phyloP scores from a whole-genome alignment of 2,329 filamentous ascomycete species.

The Hymenoscyphus repandus region DNA sequence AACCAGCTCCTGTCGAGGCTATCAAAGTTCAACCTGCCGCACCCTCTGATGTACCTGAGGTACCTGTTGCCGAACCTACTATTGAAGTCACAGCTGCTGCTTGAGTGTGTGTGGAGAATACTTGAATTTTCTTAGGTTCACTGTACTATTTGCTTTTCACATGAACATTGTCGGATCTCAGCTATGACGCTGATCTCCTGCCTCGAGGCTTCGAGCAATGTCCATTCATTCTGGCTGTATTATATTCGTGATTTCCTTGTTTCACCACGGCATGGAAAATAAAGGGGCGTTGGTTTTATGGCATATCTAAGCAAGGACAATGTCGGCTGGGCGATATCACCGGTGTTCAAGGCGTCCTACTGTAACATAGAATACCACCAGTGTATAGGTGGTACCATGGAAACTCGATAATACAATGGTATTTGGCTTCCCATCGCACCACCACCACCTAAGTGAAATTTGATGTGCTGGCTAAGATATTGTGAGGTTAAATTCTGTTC shows the following conservation, averaged over 20 bases:
- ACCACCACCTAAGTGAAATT: neutral
- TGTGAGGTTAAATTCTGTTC: no score
- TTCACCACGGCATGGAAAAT: neutral
- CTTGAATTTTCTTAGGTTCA: neutral
- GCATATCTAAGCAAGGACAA: neutral
- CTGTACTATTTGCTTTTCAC: no score
- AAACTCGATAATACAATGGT: no score
- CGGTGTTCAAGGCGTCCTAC: slow-evolving; percentile 6
- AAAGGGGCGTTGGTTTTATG: slow-evolving; percentile 13
- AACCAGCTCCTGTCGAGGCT: slow-evolving; percentile 17
- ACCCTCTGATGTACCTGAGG: neutral
- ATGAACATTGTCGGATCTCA: no score
- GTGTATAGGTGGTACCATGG: neutral
- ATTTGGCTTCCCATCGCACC: no score
- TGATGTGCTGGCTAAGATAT: no score
- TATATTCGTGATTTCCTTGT: neutral
- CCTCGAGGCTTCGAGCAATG: no score
- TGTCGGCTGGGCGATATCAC: neutral
- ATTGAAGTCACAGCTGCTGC: neutral
- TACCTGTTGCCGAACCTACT: neutral
- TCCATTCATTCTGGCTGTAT: neutral
- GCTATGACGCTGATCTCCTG: no score
- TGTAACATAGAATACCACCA: slow-evolving; percentile 12
- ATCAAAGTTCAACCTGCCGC: neutral
- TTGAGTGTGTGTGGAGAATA: neutral